Evolutionary conservation across 208 protist genomes (phyloP).

Genomic region (Trypanosoma vivax): DNA sequence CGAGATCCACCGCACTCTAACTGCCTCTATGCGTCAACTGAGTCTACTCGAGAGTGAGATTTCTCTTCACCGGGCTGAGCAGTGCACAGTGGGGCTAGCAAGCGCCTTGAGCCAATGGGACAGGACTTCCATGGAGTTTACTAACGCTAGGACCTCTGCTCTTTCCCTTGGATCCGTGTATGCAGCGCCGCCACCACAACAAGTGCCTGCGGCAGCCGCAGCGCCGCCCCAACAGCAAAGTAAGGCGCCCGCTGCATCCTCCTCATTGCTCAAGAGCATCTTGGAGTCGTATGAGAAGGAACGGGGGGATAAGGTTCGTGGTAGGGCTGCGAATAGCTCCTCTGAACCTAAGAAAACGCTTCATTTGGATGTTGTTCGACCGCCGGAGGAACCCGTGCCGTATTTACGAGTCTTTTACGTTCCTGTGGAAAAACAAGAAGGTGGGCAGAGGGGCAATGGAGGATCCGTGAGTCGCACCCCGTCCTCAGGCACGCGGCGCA

Average conservation of each 20-base stretch:
- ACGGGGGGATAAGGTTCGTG: not conserved
- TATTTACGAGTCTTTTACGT: slow-evolving; percentile 47
- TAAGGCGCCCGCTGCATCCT: slow-evolving; percentile 8
- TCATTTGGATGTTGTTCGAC: slow-evolving; percentile 26
- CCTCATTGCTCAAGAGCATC: slow-evolving; percentile 28
- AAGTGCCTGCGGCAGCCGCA: not conserved
- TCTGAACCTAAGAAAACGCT: slow-evolving; percentile 6
- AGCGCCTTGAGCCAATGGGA: slow-evolving; percentile 15
- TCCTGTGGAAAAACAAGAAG: slow-evolving; percentile 7
- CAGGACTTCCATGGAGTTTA: not conserved
- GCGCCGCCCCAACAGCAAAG: not conserved
- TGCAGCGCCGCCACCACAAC: not conserved
- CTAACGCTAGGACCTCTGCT: not conserved
- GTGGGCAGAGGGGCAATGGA: not conserved
- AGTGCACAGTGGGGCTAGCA: slow-evolving; percentile 24
- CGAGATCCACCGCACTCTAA: slow-evolving; percentile 47
- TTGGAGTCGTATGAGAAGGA: slow-evolving; percentile 40
- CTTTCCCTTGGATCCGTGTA: not conserved
- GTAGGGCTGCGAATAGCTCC: not conserved
- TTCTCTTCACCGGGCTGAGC: slow-evolving; percentile 27
- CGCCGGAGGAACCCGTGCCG: slow-evolving; percentile 32
- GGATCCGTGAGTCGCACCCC: no score
- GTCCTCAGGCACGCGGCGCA: no score
- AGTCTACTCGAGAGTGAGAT: slow-evolving; percentile 22
- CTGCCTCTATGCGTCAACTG: slow-evolving; percentile 22